A percentile compares a stretch with the other conserved stretches of the same genome.
phyloP scores from a whole-genome alignment of 2,329 filamentous ascomycete species.

The Knufia petricola region DNA sequence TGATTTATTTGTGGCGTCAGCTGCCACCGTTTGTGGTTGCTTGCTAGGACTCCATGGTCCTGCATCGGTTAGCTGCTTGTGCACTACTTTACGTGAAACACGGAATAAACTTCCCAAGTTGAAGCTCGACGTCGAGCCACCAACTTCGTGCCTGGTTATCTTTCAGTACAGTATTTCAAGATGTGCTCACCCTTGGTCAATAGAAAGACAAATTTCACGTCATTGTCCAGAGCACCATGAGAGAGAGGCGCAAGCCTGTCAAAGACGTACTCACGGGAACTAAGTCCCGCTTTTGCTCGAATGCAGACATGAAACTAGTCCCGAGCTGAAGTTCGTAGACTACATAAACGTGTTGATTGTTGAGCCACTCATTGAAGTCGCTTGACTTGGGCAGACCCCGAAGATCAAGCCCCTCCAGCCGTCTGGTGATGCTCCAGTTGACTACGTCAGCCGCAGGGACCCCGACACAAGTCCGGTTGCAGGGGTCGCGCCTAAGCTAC shows the following conservation, averaged over 20 bases:
- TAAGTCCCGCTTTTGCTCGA: too few relatives aligned
- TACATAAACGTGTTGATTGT: too few relatives aligned
- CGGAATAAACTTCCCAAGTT: neutral
- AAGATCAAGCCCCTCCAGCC: neutral
- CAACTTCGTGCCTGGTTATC: neutral
- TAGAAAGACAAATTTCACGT: too few relatives aligned
- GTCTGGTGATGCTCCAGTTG: neutral
- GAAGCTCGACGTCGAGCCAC: neutral
- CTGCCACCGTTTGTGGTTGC: constrained; percentile 1
- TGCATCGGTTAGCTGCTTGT: neutral
- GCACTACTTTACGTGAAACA: neutral
- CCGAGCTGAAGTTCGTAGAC: too few relatives aligned
- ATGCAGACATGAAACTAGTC: too few relatives aligned
- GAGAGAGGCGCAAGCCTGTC: too few relatives aligned
- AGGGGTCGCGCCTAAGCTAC: neutral
- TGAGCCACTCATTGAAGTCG: too few relatives aligned
- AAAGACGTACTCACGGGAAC: too few relatives aligned
- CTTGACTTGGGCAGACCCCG: too few relatives aligned
- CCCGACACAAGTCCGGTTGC: neutral
- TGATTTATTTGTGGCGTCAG: neutral
- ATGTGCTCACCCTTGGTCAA: too few relatives aligned
- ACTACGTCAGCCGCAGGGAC: neutral
- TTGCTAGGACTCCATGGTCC: neutral
- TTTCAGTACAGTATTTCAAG: neutral
- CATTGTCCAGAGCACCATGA: too few relatives aligned